Percentiles rank a stretch among this genome's conserved stretches.
Conservation (phyloP, 768 basidiomycete genomes). For the Epithele typhae region DNA sequence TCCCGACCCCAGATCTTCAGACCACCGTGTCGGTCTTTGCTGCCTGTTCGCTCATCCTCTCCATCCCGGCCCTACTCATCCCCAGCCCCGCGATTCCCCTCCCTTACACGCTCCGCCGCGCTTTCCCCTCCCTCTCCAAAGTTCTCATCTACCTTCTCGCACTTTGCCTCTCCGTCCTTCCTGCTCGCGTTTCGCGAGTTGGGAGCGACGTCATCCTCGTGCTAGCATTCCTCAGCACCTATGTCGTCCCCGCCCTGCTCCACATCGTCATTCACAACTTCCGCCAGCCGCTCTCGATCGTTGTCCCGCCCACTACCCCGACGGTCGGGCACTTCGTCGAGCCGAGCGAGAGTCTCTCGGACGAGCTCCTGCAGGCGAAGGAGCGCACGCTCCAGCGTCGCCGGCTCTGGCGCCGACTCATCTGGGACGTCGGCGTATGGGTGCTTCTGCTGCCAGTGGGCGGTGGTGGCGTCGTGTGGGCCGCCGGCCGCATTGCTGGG, state of each 20-base stretch:
- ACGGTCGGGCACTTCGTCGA: slow-evolving; percentile 7
- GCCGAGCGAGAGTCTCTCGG: slow-evolving; percentile 34
- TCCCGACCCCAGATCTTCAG: slow-evolving; percentile 24
- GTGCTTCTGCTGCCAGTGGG: slow-evolving; percentile 61
- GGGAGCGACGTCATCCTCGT: slow-evolving; percentile 48
- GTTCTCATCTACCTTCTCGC: slow-evolving; percentile 37
- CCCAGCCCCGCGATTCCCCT: slow-evolving; percentile 51
- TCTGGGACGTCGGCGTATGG: slow-evolving; percentile 87
- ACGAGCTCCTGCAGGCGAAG: slow-evolving; percentile 81
- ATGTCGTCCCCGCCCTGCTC: slow-evolving; percentile 63
- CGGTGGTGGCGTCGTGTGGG: slow-evolving; percentile 53
- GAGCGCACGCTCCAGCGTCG: slow-evolving; percentile 77
- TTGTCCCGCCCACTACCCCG: slow-evolving; percentile 52
- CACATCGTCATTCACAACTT: slow-evolving; percentile 85
- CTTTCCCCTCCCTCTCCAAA: slow-evolving; percentile 45
- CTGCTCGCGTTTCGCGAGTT: slow-evolving; percentile 32
- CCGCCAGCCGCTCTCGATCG: slow-evolving; percentile 77
- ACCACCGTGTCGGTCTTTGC: slow-evolving; percentile 40
- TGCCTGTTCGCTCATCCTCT: slow-evolving; percentile 49
- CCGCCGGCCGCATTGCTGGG: slow-evolving; percentile 43
- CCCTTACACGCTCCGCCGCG: slow-evolving; percentile 37
- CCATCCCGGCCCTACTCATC: slow-evolving; percentile 55
- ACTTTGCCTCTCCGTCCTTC: slow-evolving; percentile 43
- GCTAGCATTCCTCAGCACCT: slow-evolving; percentile 51
- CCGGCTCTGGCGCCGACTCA: slow-evolving; percentile 63